A percentile compares a stretch with the other conserved stretches of the same genome.
Evolutionary conservation across 805 yeast species (phyloP).

Genomic region (Allodekkera sacchari): DNA sequence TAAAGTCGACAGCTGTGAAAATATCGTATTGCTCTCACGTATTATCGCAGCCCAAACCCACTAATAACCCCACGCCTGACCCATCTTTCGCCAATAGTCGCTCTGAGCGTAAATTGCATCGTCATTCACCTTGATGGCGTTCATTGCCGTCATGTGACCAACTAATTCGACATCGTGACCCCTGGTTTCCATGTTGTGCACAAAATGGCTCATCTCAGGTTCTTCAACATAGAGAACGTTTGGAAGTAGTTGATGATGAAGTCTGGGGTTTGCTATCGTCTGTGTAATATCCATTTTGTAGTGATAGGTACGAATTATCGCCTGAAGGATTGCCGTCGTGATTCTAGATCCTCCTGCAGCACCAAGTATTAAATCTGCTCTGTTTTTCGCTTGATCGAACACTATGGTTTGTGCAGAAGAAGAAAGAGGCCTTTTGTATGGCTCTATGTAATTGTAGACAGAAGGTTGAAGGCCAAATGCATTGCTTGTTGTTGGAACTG

Average conservation of each 20-base stretch:
- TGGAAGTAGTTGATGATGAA: conserved; percentile 88
- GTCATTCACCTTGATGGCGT: conserved; percentile 36
- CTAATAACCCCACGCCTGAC: conserved; percentile 60
- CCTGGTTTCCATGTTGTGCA: conserved; percentile 27
- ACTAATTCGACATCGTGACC: conserved; percentile 43
- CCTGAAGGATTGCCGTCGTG: conserved; percentile 74
- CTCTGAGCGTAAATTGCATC: conserved; percentile 63
- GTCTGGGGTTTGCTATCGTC: conserved; percentile 68
- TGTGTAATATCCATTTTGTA: conserved; percentile 53
- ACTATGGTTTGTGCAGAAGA: conserved; percentile 75
- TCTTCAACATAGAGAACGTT: conserved; percentile 55
- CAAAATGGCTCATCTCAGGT: conserved; percentile 33
- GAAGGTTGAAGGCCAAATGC: conserved; percentile 81
- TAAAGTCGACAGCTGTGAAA: no score
- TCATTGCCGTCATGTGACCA: conserved; percentile 47
- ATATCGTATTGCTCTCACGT: no score
- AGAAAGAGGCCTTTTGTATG: conserved; percentile 76
- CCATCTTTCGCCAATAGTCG: conserved; percentile 87
- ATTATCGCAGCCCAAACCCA: no score
- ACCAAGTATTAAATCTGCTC: conserved; percentile 66
- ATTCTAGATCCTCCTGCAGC: conserved; percentile 95
- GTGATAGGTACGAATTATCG: conserved; percentile 58
- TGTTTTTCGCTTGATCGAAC: conserved; percentile 29
- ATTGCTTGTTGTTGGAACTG: conserved; percentile 59
- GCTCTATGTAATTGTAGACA: conserved; percentile 64